Evolutionary conservation across 768 basidiomycete genomes (phyloP), one percentile per base, ranked within the genome.

Genomic region (Clitopilus passeckerianus): DNA sequence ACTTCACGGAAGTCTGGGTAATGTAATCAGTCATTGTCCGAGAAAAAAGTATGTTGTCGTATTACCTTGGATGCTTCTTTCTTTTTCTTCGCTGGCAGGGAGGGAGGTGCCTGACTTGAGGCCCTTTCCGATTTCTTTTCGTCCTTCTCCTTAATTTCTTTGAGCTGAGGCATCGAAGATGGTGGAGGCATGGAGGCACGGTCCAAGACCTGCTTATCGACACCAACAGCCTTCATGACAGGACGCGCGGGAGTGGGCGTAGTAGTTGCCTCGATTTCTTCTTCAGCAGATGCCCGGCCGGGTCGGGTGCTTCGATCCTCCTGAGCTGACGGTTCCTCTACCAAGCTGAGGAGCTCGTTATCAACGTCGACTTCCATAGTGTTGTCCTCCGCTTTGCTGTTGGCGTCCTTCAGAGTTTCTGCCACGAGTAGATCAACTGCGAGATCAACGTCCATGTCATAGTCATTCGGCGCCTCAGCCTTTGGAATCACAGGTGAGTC

Each of bases 271-370:
- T 34, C 27, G 27, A 55, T 16, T 60, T 53, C 37, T 61, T 63
- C 37, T 16, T 27, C 52, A 46, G 35, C 30, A 58, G 53, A 22
- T 27, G 59, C 57, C 57, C 66, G 57, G 35, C 61, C 54, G 43
- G n/a, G 4, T 18, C 46, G 16, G n/a, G 3, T 23, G 18, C 46
- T 18, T 18, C 60, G 15, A 53, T 54, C 57, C 58, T 62, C 67
- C 41, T 63, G 63, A 10, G 68, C 63, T 27, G 69, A 71, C 24
- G 67, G 72, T 63, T 85, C 87, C 65, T 87, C 89, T 30, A 91
- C 74, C 23, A 91, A 74, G 64, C 87, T 87, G 59, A 90, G 76
- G 54, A 90, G 71, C 71, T 90, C 89, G 62, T 87, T 82, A 59
- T 87, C 86, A 22, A 86, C 80, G 57, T 86, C 74, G 59, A 76